A percentile compares a stretch with the other conserved stretches of the same genome.
phyloP scores from a whole-genome alignment of 805 yeast genomes.

The Hanseniaspora thailandica region DNA sequence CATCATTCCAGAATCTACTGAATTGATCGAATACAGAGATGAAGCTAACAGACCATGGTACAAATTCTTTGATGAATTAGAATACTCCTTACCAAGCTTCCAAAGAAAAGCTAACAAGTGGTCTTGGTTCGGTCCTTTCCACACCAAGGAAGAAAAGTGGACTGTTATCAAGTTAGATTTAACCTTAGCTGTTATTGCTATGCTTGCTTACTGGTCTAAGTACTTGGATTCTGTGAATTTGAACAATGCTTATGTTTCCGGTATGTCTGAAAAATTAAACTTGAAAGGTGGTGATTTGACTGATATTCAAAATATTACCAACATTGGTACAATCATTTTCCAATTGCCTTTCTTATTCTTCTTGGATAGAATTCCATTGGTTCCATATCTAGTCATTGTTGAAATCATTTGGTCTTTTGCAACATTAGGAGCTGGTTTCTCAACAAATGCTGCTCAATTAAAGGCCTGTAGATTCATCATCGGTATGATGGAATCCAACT shows the following conservation, averaged over 20 bases:
- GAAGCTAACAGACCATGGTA: constrained; percentile 45
- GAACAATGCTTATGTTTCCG: constrained; percentile 55
- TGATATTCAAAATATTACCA: constrained; percentile 46
- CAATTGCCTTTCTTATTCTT: constrained; percentile 53
- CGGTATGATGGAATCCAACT: constrained; percentile 54
- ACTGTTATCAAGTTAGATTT: constrained; percentile 41
- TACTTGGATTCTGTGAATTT: constrained; percentile 49
- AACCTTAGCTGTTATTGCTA: constrained; percentile 40
- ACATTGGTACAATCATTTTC: constrained; percentile 47
- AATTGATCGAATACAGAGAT: constrained; percentile 35
- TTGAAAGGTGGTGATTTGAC: constrained; percentile 54
- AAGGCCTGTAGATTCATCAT: constrained; percentile 51
- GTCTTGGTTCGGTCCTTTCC: constrained; percentile 45
- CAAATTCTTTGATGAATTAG: constrained; percentile 51
- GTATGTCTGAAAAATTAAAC: constrained; percentile 44
- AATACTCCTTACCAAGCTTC: constrained; percentile 36
- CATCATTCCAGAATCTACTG: constrained; percentile 3
- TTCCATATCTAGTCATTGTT: constrained; percentile 35
- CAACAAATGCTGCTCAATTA: constrained; percentile 36
- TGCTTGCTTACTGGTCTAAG: constrained; percentile 57
- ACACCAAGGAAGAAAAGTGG: constrained; percentile 35
- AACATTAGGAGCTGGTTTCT: constrained; percentile 41
- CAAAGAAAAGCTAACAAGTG: constrained; percentile 30
- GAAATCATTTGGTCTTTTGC: constrained; percentile 54
- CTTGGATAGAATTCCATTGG: constrained; percentile 43